Evolutionary conservation across 2,329 filamentous ascomycete genomes (phyloP).

Genomic region (Diaporthe sp.): DNA sequence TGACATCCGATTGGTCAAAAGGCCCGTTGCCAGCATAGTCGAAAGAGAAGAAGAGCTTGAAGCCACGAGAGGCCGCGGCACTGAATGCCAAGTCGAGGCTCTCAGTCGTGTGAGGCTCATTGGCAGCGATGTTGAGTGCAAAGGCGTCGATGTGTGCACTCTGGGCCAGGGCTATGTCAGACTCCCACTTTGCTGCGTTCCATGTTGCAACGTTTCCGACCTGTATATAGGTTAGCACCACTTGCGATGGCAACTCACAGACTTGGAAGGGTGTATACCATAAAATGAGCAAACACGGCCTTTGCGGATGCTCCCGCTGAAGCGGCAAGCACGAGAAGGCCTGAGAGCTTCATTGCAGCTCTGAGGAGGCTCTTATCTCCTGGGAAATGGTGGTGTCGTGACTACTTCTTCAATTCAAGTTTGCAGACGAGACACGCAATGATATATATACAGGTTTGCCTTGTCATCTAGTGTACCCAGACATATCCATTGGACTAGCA

Average conservation of each 20-base stretch:
- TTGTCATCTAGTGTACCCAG: no score
- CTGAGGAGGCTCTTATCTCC: neutral
- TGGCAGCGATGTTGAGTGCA: constrained; percentile 50
- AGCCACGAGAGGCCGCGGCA: constrained; percentile 42
- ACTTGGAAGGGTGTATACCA: constrained; percentile 41
- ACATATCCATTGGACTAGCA: no score
- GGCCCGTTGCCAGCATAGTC: constrained; percentile 53
- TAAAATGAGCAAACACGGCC: constrained; percentile 49
- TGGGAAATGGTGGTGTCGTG: no score
- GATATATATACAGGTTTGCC: no score
- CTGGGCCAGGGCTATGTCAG: constrained; percentile 52
- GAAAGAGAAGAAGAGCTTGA: constrained; percentile 59
- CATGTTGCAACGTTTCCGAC: constrained; percentile 45
- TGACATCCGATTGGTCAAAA: constrained; percentile 49
- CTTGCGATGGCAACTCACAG: no score
- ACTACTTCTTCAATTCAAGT: no score
- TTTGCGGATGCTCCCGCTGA: neutral
- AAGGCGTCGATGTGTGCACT: constrained; percentile 56
- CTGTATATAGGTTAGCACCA: constrained; percentile 36
- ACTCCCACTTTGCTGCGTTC: constrained; percentile 45
- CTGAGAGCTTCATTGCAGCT: neutral
- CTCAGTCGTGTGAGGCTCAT: constrained; percentile 37
- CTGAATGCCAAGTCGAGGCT: constrained; percentile 47
- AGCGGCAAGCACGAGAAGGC: neutral
- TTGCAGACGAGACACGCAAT: no score